phyloP scores from a whole-genome alignment of 352 stramenopile species.

The Globisporangium megalacanthum region DNA sequence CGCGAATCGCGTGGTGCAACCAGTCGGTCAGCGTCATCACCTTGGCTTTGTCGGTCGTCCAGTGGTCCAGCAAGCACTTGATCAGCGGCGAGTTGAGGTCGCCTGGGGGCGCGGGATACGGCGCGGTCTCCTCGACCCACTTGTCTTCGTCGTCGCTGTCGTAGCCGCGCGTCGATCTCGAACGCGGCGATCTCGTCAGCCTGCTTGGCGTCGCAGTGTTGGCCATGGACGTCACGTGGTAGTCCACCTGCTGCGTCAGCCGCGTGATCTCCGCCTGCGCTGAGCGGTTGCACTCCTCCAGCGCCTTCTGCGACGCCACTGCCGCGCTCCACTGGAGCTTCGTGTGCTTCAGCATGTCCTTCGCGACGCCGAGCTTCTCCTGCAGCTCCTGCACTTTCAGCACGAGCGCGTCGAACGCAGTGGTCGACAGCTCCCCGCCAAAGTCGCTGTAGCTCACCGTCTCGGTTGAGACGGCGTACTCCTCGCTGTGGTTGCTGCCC shows the following conservation, averaged over 20 bases:
- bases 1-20: slow-evolving; percentile 56
- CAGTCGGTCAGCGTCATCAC: slow-evolving; percentile 51
- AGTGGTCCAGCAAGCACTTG: slow-evolving; percentile 54
- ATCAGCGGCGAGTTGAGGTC: slow-evolving; percentile 68
- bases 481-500: slow-evolving; percentile 26
- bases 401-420: slow-evolving; percentile 24
- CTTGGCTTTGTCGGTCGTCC: slow-evolving; percentile 60
- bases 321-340: slow-evolving; percentile 63
- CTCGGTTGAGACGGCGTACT: slow-evolving; percentile 15
- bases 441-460: slow-evolving; percentile 16
- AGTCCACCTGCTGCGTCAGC: slow-evolving; percentile 40
- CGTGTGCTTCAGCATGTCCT: slow-evolving; percentile 52
- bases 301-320: slow-evolving; percentile 54
- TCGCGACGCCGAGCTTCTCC: slow-evolving; percentile 41
- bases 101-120: slow-evolving; percentile 49
- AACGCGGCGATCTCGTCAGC: background rate
- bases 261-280: slow-evolving; percentile 44
- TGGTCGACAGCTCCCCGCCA: slow-evolving; percentile 15
- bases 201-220: background rate
- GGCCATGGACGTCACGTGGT: slow-evolving; percentile 28
- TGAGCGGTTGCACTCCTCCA: slow-evolving; percentile 49
- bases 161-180: slow-evolving; percentile 4
- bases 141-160: slow-evolving; percentile 28
- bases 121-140: slow-evolving; percentile 47
- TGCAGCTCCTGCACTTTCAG: slow-evolving; percentile 33